These are phyloP conservation scores for Geranomyces michiganensis DNA, from an alignment of 192 early-diverging fungal genomes.

Conservation along the genomic window DNA sequence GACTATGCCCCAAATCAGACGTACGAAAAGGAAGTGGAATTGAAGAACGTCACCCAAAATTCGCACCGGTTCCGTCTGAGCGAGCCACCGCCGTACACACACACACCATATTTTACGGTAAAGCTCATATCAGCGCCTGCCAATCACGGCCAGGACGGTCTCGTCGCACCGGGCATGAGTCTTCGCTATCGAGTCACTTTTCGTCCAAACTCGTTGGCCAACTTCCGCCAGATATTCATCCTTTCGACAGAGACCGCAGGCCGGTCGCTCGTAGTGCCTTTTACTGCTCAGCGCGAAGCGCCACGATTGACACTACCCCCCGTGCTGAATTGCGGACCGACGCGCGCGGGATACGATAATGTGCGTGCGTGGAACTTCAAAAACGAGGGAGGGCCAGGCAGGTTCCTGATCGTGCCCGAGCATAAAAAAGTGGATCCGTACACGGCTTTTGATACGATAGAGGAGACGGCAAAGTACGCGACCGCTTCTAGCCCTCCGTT, in stretches of 20 bases:
- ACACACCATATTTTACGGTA: conserved; percentile 44
- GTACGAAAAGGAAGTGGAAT: conserved; percentile 44
- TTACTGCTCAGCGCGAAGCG: conserved; percentile 40
- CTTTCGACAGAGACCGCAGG: conserved; percentile 44
- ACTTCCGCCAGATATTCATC: conserved; percentile 42
- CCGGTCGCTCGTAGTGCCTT: conserved; percentile 29
- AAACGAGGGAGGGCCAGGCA: conserved; percentile 50
- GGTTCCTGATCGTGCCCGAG: conserved; percentile 42
- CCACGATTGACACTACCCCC: conserved; percentile 46
- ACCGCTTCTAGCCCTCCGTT: conserved; percentile 34
- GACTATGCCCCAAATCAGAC: conserved; percentile 50
- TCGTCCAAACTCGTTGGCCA: conserved; percentile 45
- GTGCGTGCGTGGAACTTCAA: conserved; percentile 37
- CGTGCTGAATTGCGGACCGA: conserved; percentile 52
- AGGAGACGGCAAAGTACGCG: conserved; percentile 2
- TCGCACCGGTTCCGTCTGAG: conserved; percentile 47
- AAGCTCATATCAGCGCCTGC: conserved; percentile 37
- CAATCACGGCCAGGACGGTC: conserved; percentile 33
- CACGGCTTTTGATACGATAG: conserved; percentile 38
- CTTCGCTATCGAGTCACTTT: conserved; percentile 46
- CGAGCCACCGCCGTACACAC: conserved; percentile 38
- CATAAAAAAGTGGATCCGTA: conserved; percentile 35
- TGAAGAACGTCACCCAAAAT: conserved; percentile 47
- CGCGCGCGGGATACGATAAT: conserved; percentile 40
- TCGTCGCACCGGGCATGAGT: conserved; percentile 54